Evolutionary conservation across 1,284 basidiomycete genomes (phyloP), one percentile per base, ranked within the genome.

Genomic region (Fomitopsis pinicola): DNA sequence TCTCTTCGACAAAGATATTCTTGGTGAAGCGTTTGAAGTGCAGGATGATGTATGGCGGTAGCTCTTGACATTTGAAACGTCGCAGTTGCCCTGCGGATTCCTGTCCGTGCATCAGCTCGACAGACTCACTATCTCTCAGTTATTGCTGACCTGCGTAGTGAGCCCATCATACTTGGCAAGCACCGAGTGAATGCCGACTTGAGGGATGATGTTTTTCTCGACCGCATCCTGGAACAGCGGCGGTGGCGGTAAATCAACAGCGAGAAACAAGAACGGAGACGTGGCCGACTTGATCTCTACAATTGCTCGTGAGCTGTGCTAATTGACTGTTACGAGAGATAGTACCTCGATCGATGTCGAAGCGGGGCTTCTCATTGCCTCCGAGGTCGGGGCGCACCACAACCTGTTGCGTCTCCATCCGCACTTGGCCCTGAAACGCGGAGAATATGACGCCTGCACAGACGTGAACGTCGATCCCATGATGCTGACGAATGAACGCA

Each of bases 1-100:
- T 97, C 76, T 99, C 97, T 75, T 98, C 97, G 1, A 98, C 94
- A 71, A 99, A 98, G 58, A 85, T 85, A 75, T 99, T 99, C 75
- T 94, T 97, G n/a, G 94, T 97, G 77, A 99, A 99, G 36, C 97
- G 87, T 72, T 97, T 98, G 80, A 92, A 97, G 74, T 98, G 94
- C 28, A 98, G 80, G 68, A 99, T 92, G 67, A 99, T 87, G 73
- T 96, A 98, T 46, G 84, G 93, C 22, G 97, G 97, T 60, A 99
- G 80, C 26, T 83, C 82, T 63, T 91, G 89, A 66, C 97, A 89
- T 73, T 97, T 95, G 78, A 91, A 98, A 50, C 95, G 84, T 68
- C 92, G 87, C 50, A 98, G 76, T 70, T 92, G 92, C 28, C 94
- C 94, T 38, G 87, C 82, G 61, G 87, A 91, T 82, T 97, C 94